A percentile compares a stretch with the other conserved stretches of the same genome.
Conservation (phyloP, 2,329 filamentous ascomycete species). For the Samsoniella hepiali region DNA sequence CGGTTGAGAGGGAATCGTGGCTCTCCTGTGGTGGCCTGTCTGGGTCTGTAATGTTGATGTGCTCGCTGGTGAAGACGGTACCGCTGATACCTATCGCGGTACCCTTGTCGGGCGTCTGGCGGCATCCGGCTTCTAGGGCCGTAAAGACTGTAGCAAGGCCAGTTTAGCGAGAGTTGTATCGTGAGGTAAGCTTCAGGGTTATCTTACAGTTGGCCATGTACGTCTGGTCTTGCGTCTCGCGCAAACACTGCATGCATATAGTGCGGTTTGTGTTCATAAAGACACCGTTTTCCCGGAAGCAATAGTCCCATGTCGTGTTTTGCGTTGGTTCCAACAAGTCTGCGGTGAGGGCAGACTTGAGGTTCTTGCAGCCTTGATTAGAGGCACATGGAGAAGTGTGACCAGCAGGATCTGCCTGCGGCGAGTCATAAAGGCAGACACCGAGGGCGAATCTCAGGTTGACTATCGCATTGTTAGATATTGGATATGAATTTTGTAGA, state of each 20-base stretch:
- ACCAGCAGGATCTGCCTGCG: constrained; percentile 30
- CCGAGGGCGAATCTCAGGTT: constrained; percentile 49
- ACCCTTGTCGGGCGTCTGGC: constrained; percentile 41
- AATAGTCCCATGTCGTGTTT: constrained; percentile 38
- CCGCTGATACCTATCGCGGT: constrained; percentile 39
- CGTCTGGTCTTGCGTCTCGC: constrained; percentile 36
- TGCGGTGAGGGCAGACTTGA: constrained; percentile 37
- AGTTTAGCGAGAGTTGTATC: no score
- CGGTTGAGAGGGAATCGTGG: constrained; percentile 39
- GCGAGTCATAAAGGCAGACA: constrained; percentile 43
- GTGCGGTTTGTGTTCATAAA: constrained; percentile 33
- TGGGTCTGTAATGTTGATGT: constrained; percentile 41
- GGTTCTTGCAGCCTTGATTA: constrained; percentile 38
- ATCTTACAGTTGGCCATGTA: constrained; percentile 50
- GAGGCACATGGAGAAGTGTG: constrained; percentile 43
- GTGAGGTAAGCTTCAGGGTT: no score
- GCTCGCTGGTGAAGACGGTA: constrained; percentile 37
- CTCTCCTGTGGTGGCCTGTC: constrained; percentile 20
- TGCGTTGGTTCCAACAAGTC: constrained; percentile 30
- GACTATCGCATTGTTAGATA: constrained; percentile 36
- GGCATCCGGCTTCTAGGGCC: constrained; percentile 46
- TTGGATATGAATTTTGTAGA: no score
- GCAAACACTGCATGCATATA: constrained; percentile 43
- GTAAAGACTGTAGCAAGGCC: constrained; percentile 27
- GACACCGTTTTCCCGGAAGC: constrained; percentile 30